Evolutionary conservation across 768 basidiomycete species (phyloP).

Genomic region (Sutorius australiensis): DNA sequence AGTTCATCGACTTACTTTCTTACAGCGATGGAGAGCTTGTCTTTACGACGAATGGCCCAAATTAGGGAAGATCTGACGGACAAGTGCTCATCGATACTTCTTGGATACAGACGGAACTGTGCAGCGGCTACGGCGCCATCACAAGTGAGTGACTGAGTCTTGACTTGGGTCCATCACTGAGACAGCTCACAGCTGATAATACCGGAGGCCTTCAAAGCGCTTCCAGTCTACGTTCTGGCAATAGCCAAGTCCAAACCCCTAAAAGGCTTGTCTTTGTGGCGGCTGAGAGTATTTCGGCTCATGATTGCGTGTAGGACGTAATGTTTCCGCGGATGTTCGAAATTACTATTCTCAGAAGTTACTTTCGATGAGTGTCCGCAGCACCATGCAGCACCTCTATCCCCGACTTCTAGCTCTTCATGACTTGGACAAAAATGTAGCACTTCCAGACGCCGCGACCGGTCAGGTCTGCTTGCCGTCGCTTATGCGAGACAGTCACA

Average conservation of each 20-base stretch:
- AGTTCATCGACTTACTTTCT: neutral
- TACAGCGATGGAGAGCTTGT: conserved; percentile 66
- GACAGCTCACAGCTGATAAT: conserved; percentile 68
- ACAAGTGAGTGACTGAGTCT: conserved; percentile 52
- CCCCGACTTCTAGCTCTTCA: conserved; percentile 87
- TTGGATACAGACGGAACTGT: conserved; percentile 87
- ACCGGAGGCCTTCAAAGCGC: conserved; percentile 85
- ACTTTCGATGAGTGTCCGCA: conserved; percentile 63
- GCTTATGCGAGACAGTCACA: conserved; percentile 77
- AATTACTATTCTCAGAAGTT: conserved; percentile 80
- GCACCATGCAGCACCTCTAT: conserved; percentile 77
- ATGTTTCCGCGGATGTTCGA: conserved; percentile 91
- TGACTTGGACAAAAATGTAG: conserved; percentile 67
- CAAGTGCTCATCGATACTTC: conserved; percentile 71
- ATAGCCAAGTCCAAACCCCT: conserved; percentile 87
- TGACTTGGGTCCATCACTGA: conserved; percentile 5
- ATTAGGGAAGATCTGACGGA: conserved; percentile 86
- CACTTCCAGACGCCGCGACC: conserved; percentile 57
- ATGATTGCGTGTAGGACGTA: conserved; percentile 51
- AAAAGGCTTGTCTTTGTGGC: conserved; percentile 60
- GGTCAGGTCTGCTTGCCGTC: conserved; percentile 66
- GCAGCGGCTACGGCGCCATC: conserved; percentile 71
- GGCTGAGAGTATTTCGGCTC: conserved; percentile 2
- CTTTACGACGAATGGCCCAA: conserved; percentile 56
- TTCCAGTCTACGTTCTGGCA: conserved; percentile 77